Conservation (phyloP, 257 asterid genomes). For the Solanum pinnatisectum region DNA sequence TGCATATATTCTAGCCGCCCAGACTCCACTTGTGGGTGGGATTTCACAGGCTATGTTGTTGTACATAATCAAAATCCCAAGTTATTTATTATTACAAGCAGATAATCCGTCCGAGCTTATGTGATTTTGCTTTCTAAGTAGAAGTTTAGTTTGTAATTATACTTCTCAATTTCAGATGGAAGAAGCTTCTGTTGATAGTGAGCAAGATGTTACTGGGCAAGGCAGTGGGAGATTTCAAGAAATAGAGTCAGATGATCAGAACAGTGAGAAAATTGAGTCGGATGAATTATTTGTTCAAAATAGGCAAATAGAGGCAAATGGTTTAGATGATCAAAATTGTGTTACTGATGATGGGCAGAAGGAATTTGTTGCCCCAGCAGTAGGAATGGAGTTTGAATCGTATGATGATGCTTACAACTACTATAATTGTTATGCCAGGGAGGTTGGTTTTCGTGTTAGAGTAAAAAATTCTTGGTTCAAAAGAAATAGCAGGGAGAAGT, state of each 20-base stretch:
- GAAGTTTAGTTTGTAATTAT: not conserved
- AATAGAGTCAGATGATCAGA: conserved; percentile 15
- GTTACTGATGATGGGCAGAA: conserved; percentile 24
- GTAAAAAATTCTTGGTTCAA: conserved; percentile 89
- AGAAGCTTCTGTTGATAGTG: conserved; percentile 32
- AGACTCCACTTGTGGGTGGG: too few relatives aligned
- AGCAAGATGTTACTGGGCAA: conserved; percentile 17
- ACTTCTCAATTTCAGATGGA: conserved; percentile 30
- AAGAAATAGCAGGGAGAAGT: conserved; percentile 85
- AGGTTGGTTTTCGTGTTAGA: conserved; percentile 66
- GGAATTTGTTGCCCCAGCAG: conserved; percentile 54
- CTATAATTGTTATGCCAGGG: conserved; percentile 66
- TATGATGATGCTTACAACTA: conserved; percentile 80
- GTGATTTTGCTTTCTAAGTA: not conserved
- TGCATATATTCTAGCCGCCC: too few relatives aligned
- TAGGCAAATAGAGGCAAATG: conserved; percentile 7
- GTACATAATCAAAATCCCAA: not conserved
- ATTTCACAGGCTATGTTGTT: not conserved
- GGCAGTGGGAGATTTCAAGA: conserved; percentile 14
- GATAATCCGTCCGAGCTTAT: not conserved
- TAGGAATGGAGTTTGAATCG: conserved; percentile 86
- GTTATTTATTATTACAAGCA: not conserved
- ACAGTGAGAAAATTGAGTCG: conserved; percentile 8
- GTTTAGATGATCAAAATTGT: conserved; percentile 16
- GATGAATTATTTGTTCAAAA: not conserved